phyloP scores from a whole-genome alignment of 805 yeast genomes.

The Candida pseudofarinosa region DNA sequence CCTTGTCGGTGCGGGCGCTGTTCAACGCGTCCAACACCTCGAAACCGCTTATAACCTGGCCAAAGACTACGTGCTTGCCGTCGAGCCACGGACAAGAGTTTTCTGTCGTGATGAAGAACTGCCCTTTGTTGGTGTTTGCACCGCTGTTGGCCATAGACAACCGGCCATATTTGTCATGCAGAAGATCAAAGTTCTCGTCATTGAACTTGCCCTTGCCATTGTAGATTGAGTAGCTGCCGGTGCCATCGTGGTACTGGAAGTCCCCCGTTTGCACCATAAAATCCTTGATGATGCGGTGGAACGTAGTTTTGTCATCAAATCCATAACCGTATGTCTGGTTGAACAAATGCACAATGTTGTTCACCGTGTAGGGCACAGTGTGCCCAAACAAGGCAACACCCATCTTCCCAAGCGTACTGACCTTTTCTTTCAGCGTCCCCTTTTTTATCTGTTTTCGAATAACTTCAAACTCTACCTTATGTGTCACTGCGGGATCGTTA shows the following conservation, averaged over 20 bases:
- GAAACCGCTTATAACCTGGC: slow-evolving; percentile 20
- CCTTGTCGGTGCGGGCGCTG: slow-evolving; percentile 12
- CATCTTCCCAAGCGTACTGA: slow-evolving; percentile 37
- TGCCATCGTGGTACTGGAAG: slow-evolving; percentile 53
- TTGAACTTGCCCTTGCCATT: slow-evolving; percentile 40
- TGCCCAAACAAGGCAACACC: slow-evolving; percentile 63
- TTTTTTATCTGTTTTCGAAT: slow-evolving; percentile 12
- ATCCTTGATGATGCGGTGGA: slow-evolving; percentile 34
- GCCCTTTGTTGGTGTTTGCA: slow-evolving; percentile 23
- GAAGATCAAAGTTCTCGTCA: slow-evolving; percentile 57
- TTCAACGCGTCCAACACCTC: slow-evolving; percentile 17
- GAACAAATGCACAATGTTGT: slow-evolving; percentile 29
- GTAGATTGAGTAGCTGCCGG: slow-evolving; percentile 82
- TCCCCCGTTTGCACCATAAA: slow-evolving; percentile 42
- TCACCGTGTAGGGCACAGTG: slow-evolving; percentile 49
- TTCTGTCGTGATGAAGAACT: slow-evolving; percentile 23
- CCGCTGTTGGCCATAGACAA: slow-evolving; percentile 47
- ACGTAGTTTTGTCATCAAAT: slow-evolving; percentile 58
- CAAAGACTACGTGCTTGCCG: slow-evolving; percentile 23
- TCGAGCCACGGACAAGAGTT: slow-evolving; percentile 15
- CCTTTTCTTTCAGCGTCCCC: neutral
- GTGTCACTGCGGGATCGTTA: slow-evolving; percentile 49
- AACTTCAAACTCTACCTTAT: slow-evolving; percentile 41
- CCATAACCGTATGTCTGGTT: slow-evolving; percentile 43
- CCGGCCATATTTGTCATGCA: slow-evolving; percentile 71